phyloP scores from a whole-genome alignment of 306 rosid genomes.

The Vigna trinervia region DNA sequence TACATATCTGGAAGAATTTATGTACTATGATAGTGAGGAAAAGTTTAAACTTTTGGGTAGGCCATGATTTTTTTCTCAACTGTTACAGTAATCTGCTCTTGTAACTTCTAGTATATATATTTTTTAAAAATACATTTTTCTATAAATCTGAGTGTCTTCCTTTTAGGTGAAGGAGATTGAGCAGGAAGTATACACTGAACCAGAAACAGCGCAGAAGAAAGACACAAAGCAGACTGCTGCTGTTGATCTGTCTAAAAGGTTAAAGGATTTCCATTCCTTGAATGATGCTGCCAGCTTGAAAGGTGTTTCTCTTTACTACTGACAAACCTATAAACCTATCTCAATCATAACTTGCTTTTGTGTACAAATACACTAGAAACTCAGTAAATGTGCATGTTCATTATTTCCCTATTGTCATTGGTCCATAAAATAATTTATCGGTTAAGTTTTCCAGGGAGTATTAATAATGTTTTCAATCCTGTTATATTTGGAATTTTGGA shows the following conservation, averaged over 20 bases:
- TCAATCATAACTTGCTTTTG: slow-evolving; percentile 25
- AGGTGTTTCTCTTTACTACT: slow-evolving; percentile 57
- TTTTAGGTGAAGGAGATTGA: slow-evolving; percentile 89
- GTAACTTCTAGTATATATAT: neutral
- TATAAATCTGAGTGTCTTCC: slow-evolving; percentile 36
- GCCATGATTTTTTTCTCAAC: slow-evolving; percentile 2
- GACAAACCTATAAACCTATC: neutral
- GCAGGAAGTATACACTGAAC: slow-evolving; percentile 70
- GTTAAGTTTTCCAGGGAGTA: neutral
- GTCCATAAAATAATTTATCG: neutral
- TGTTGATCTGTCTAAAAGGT: slow-evolving; percentile 88
- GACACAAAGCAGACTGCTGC: slow-evolving; percentile 85
- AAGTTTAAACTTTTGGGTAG: neutral
- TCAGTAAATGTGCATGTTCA: slow-evolving; percentile 15
- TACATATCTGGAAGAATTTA: neutral
- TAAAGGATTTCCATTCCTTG: slow-evolving; percentile 78
- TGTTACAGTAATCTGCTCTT: neutral
- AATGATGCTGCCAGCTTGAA: slow-evolving; percentile 90
- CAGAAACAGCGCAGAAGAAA: slow-evolving; percentile 65
- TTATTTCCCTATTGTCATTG: slow-evolving; percentile 19
- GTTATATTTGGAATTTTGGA: neutral
- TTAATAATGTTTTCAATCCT: neutral
- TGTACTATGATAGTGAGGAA: neutral
- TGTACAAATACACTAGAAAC: neutral
- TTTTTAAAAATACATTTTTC: neutral